Evolutionary conservation across 2,329 filamentous ascomycete species (phyloP), one percentile per base, ranked within the genome.

Genomic region (Parastagonospora nodorum): DNA sequence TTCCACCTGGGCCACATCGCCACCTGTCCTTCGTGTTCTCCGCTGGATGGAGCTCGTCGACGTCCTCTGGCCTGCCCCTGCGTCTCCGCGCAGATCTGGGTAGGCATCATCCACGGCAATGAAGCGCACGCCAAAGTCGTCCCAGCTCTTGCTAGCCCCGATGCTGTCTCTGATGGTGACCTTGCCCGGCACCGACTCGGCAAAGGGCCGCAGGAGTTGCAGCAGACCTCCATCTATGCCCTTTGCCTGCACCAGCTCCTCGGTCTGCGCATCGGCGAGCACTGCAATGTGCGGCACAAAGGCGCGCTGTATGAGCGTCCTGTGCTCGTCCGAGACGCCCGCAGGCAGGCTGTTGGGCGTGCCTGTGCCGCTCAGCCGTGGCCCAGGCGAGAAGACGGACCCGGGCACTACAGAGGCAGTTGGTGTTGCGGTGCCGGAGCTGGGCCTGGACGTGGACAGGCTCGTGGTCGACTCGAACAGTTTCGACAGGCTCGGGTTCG

Each of bases 221-320:
- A 92, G 87, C 42, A 99, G 80, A 0, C 93, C 92, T 38, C 86
- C 82, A 33, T 84, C 79, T 60, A 97, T 90, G 0, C 95, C 95
- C 75, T 99, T 99, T 57, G 88, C 86, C 51, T 80, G 82, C 47
- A 92, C 82, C 51, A 99, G 76, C 50, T 87, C 83, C 67, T 97
- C 89, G 1, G 91, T 94, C 68, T 97, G 93, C 12, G 83, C 78
- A 11, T 93, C 96, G n/a, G 91, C 85, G 61, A 92, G 88, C 27
- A 99, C 84, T 6, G 89, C 90, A 39, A 99, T 85, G 57, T 94
- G 89, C 1, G 94, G 95, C 11, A 93, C 90, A 70, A 96, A 96
- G 2, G 92, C 88, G 51, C 88, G 87, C 46, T 95, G 80, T 37
- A 97, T 87, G 42, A 96, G 77, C 29, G 81, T 80, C 48, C 83